phyloP scores from a whole-genome alignment of 169 alveolate species.

The Eimeria maxima region DNA sequence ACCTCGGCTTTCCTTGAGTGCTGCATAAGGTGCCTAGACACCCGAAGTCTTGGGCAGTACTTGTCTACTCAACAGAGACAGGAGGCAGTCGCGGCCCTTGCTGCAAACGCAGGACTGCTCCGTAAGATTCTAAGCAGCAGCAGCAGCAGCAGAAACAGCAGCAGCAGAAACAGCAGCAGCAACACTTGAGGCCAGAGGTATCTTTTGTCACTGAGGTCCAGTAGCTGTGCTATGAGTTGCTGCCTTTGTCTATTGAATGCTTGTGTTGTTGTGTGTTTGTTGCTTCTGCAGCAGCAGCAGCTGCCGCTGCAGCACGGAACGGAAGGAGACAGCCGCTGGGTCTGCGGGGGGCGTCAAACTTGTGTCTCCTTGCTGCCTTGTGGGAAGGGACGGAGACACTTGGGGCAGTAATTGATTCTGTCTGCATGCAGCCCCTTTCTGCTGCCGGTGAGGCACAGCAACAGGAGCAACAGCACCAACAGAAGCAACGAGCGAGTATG shows the following conservation, averaged over 20 bases:
- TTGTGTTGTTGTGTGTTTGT: not conserved
- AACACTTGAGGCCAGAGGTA: not conserved
- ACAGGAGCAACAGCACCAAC: not conserved
- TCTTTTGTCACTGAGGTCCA: not conserved
- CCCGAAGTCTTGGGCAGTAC: slow-evolving; percentile 32
- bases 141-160: slow-evolving; percentile 8
- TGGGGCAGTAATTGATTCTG: not conserved
- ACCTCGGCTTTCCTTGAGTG: slow-evolving; percentile 45
- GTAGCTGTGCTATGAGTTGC: not conserved
- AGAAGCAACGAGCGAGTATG: not conserved
- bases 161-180: slow-evolving; percentile 13
- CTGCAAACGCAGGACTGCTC: slow-evolving; percentile 22
- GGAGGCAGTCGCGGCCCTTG: not conserved
- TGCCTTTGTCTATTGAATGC: not conserved
- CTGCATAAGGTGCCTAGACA: slow-evolving; percentile 2
- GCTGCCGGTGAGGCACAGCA: not conserved
- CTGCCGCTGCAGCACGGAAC: not conserved
- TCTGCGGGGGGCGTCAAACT: slow-evolving; percentile 2
- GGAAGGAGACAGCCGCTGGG: not conserved
- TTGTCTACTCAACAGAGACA: slow-evolving; percentile 12
- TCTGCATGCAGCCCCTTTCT: slow-evolving; percentile 31
- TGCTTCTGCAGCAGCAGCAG: slow-evolving; percentile 26
- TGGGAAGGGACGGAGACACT: slow-evolving; percentile 46
- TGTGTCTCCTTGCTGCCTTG: slow-evolving; percentile 45
- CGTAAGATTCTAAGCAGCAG: slow-evolving; percentile 6